Evolutionary conservation across 2,329 filamentous ascomycete species (phyloP).

Genomic region (Aspergillus arachidicola): DNA sequence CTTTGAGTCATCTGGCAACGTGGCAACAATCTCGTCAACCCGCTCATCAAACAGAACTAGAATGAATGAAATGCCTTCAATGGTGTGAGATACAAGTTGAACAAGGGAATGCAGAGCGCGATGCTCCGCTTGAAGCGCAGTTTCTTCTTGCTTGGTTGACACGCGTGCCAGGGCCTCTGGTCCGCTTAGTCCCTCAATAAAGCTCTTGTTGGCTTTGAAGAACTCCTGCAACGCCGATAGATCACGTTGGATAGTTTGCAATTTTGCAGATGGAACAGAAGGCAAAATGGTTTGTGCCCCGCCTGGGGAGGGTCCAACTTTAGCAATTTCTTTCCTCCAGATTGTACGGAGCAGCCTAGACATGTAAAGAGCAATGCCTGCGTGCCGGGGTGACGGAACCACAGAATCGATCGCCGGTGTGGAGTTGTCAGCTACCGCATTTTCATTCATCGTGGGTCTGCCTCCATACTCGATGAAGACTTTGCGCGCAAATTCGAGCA

Average conservation of each 20-base stretch:
- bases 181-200: slow-evolving; percentile 92
- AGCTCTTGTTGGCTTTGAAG: slow-evolving; percentile 80
- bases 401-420: slow-evolving; percentile 78
- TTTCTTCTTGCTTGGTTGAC: slow-evolving; percentile 82
- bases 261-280: slow-evolving; percentile 67
- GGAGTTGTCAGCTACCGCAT: slow-evolving; percentile 62
- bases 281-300: slow-evolving; percentile 67
- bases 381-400: slow-evolving; percentile 82
- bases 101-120: slow-evolving; percentile 86
- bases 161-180: slow-evolving; percentile 80
- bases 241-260: slow-evolving; percentile 77
- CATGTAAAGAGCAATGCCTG: slow-evolving; percentile 85
- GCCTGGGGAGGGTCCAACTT: slow-evolving; percentile 55
- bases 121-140: slow-evolving; percentile 90
- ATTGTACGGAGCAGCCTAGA: slow-evolving; percentile 83
- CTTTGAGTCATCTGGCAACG: slow-evolving; percentile 71
- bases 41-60: slow-evolving; percentile 93
- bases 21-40: slow-evolving; percentile 80
- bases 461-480: slow-evolving; percentile 93
- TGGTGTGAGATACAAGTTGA: slow-evolving; percentile 83
- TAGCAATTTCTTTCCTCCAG: slow-evolving; percentile 80
- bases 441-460: slow-evolving; percentile 80
- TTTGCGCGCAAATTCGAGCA: slow-evolving; percentile 80
- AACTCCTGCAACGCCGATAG: slow-evolving; percentile 79
- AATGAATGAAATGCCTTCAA: slow-evolving; percentile 95